Evolutionary conservation across 2,329 filamentous ascomycete genomes (phyloP).

Genomic region (Botrytis fabae): DNA sequence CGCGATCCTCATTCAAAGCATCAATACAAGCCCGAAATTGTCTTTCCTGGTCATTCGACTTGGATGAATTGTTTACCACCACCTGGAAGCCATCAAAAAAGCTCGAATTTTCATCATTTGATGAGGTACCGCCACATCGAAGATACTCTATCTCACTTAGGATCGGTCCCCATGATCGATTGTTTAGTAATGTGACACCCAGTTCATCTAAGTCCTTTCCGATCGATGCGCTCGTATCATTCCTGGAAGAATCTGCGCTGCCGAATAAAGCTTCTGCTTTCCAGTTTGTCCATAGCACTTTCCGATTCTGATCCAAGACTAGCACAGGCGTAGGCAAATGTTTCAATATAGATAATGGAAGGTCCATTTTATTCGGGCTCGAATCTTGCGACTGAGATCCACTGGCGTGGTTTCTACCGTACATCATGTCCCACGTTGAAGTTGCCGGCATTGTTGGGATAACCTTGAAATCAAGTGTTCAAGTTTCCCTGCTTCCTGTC

Average conservation of each 20-base stretch:
- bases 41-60: conserved; percentile 7
- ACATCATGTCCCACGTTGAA: background rate
- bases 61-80: conserved; percentile 17
- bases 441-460: background rate
- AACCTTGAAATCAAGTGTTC: background rate
- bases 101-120: background rate
- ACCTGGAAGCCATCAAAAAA: conserved; percentile 22
- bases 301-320: conserved; percentile 28
- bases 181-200: conserved; percentile 27
- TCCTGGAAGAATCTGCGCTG: conserved; percentile 20
- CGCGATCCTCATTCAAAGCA: conserved; percentile 23
- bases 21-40: conserved; percentile 27
- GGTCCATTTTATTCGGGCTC: conserved; percentile 21
- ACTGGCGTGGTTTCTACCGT: background rate
- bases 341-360: conserved; percentile 32
- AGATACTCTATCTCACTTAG: conserved; percentile 23
- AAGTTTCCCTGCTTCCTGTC: background rate
- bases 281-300: conserved; percentile 28
- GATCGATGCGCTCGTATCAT: conserved; percentile 8
- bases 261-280: conserved; percentile 26
- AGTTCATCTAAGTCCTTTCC: conserved; percentile 24
- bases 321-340: conserved; percentile 31
- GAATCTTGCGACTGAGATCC: background rate
- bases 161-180: conserved; percentile 26
- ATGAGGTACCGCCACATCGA: background rate